Percentiles rank a stretch among this genome's conserved stretches.
These are phyloP conservation scores for Daucus carota DNA, from an alignment of 129 eudicot genomes.

Conservation along the genomic window DH1_v3.0 NC_030381.2:51370001-51370500, in stretches of 20 bases:
- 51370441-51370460: no score
- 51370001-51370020: no score
- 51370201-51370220: background rate
- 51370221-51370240: background rate
- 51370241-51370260: background rate
- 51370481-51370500: no score
- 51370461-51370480: no score
- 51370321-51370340: background rate
- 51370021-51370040: no score
- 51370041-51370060: background rate
- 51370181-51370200: background rate
- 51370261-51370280: background rate
- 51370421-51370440: no score
- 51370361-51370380: background rate
- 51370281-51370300: background rate
- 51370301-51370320: background rate
- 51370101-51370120: background rate
- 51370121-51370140: constrained; percentile 2
- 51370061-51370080: background rate
- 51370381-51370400: background rate
- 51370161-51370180: constrained; percentile 2
- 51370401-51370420: background rate
- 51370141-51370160: background rate
- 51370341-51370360: background rate
- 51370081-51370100: background rate